Evolutionary conservation across 1,284 basidiomycete species (phyloP), one percentile per base, ranked within the genome.

Genomic region (Trichosporon sp.): DNA sequence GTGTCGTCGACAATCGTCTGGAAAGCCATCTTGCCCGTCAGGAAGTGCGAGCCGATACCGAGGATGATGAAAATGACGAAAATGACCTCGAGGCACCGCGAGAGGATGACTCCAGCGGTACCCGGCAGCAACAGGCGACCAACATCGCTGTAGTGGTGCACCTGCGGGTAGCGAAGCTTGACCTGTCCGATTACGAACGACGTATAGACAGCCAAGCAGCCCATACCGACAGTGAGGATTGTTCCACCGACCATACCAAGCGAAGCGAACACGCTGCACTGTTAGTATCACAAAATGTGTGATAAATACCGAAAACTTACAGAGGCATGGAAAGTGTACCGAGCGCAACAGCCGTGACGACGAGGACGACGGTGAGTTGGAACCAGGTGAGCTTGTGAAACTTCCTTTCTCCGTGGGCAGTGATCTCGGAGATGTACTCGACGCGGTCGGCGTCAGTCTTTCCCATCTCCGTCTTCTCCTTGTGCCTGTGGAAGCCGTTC

Each of bases 91-190:
- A 74, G 56, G n/a, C 71, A 2, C 38, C n/a, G 21, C 3, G 54
- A 38, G 6, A 73, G 46, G 46, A 69, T 11, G 6, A n/a, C 37
- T 6, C 72, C 72, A 31, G 43, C 48, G 10, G 46, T 51, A 6
- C 38, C 37, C n/a, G 59, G 61, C 4, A 40, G 46, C 16, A 74
- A 67, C 7, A 74, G 67, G 4, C 66, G 66, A n/a, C 73, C 73
- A n/a, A 74, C 48, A 59, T 74, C 70, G 21, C 66, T 64, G 66
- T 74, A 74, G 68, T 74, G 73, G 32, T 7, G 8, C 37, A 74
- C 70, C 61, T 74, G 73, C 31, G 73, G 73, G 67, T 66, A 68
- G 64, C 71, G 71, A 66, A 74, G 56, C 73, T 74, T 74, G 73
- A 74, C 73, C 66, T 71, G 70, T 4, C 73, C 73, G 54, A 74